A percentile compares a stretch with the other conserved stretches of the same genome.
phyloP scores from a whole-genome alignment of 2,329 filamentous ascomycete genomes.

The Xylariales sp. region DNA sequence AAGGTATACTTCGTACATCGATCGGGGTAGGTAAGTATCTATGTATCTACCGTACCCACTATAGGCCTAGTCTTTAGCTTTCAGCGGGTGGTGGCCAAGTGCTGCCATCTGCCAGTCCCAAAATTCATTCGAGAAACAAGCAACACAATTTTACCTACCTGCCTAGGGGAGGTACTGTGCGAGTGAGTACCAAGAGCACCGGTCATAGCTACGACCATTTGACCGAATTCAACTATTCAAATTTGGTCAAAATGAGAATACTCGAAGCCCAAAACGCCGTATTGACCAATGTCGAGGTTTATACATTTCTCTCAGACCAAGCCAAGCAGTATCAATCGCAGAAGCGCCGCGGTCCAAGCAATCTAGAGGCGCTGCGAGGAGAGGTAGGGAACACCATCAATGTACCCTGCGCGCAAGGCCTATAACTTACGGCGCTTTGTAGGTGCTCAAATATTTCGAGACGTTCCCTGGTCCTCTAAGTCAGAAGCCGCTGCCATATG shows the following conservation, averaged over 20 bases:
- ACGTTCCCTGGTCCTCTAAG: conserved; percentile 67
- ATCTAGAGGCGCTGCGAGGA: conserved; percentile 70
- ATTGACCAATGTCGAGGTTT: conserved; percentile 80
- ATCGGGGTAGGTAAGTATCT: no score
- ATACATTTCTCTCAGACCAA: conserved; percentile 70
- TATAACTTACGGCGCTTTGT: conserved; percentile 18
- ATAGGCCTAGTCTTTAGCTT: no score
- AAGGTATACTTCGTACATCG: no score
- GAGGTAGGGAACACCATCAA: conserved; percentile 62
- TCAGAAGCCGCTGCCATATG: conserved; percentile 65
- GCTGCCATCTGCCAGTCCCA: no score
- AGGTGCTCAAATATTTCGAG: conserved; percentile 72
- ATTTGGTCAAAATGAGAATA: conserved; percentile 69
- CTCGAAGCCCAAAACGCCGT: conserved; percentile 76
- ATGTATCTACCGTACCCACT: no score
- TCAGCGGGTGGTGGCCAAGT: no score
- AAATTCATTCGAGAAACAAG: no score
- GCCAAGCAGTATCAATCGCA: conserved; percentile 62
- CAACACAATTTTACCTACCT: no score
- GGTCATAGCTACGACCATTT: background rate
- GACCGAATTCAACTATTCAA: background rate
- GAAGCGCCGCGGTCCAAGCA: conserved; percentile 65
- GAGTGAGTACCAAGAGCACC: no score
- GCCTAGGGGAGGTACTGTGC: no score
- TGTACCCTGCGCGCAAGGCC: conserved; percentile 3